Base-by-base conservation (phyloP, 768 basidiomycete genomes). In the Podaxis mareebaensis region DNA sequence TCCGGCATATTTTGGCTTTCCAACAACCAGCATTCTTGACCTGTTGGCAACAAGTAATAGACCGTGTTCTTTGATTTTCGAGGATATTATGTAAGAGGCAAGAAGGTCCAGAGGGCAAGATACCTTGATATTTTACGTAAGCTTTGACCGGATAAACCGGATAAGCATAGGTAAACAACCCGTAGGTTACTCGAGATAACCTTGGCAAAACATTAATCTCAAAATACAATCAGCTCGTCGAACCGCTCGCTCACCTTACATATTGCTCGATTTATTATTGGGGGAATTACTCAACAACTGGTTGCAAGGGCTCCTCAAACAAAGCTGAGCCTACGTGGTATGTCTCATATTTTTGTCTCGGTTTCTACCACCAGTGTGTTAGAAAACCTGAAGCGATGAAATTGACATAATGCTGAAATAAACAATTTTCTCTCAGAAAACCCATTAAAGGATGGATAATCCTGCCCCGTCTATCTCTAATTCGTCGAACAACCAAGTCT, bases 371-470 rank as follows among this genome's bases (percentile, higher is more conserved):
- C 46, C 13, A 4, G 10, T n/a, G 26, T 36, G 22, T 26, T 15
- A 28, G 36, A 60, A 51, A 51, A 44, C 51, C 38, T 30, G 57
- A 17, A 20, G 20, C 22, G 33, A 17, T 5, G 49, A 58, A 51
- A 48, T 40, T 58, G 48, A 52, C 49, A 53, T 58, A 53, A 64
- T 60, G 58, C 42, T 59, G 58, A 64, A 64, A 64, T 60, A 60
- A 64, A 59, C 42, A 59, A n/a, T 52, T 64, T 58, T 63, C 38
- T 38, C 40, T 36, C 51, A 53, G 53, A 63, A 63, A 33, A 63
- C 49, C 56, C 60, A 61, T 33, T 46, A 63, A 52, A 20, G 40
- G 22, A 63, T 64, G 63, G 63, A 64, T 64, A 64, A 59, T 46
- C 26, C 62, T 39, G 53, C 28, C 15, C 17, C 57, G n/a, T 52